Evolutionary conservation across 2,329 filamentous ascomycete species (phyloP), one percentile per base, ranked within the genome.

Genomic region (Bipolaris zeicola): DNA sequence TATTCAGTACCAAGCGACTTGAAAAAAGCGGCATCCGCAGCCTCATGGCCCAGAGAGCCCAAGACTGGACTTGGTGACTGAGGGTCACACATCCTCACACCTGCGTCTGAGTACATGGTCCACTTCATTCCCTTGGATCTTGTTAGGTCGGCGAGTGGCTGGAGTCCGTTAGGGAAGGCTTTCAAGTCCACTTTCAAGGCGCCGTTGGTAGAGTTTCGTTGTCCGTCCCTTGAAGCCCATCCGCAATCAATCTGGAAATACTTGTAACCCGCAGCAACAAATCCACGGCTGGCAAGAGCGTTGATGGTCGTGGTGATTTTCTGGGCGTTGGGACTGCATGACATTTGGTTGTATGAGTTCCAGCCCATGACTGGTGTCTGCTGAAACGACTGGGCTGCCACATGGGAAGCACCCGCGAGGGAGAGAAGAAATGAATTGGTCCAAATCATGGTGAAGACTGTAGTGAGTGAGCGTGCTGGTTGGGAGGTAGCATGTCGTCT

Each of bases 51-150:
- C 18, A 66, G 41, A 8, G 56, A 57, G 6, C 62, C 63, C 5
- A 58, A 16, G 28, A 65, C 60, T 6, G 63, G 63, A 34, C 60
- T 65, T 6, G 63, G 62, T 34, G 49, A 44, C 38, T 65, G 38
- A 2, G 58, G 44, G 37, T 65, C 63, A 39, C 63, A 66, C 63
- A 66, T 66, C 28, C 62, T 52, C 6, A 61, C 60, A 6, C 63
- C 63, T 1, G 63, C 63, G 48, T 66, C 63, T 8, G 62, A 65
- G 38, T 66, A 66, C 63, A 66, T 66, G 3, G 63, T 60, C 62
- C 63, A 65, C 39, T 66, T 66, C 63, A 66, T 66, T 7, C 62
- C 63, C 37, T 66, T 66, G n/a, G 51, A 60, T 14, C 63, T 61
- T 34, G 63, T 62, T 18, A 63, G 52, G 20, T 65, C 63, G 28